phyloP scores from a whole-genome alignment of 352 stramenopile genomes.

The Globisporangium barbulae region DNA sequence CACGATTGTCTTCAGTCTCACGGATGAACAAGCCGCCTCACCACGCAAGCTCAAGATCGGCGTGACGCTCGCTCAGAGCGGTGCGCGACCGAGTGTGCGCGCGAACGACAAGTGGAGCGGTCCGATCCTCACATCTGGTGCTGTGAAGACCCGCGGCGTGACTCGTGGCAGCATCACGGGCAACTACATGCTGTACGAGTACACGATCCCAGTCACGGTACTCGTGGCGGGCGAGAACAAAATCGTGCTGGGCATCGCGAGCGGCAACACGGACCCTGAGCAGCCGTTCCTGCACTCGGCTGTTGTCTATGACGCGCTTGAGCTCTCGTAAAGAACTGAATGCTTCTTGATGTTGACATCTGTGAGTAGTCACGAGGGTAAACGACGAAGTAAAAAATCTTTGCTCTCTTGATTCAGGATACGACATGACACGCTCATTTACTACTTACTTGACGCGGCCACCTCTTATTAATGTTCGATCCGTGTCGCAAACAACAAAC shows the following conservation, averaged over 20 bases:
- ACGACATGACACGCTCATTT: background rate
- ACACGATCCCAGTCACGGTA: conserved; percentile 35
- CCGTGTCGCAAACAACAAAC: background rate
- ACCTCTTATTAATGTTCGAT: background rate
- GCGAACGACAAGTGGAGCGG: conserved; percentile 44
- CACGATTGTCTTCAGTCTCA: conserved; percentile 33
- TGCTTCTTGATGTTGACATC: background rate
- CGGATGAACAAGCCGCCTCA: conserved; percentile 19
- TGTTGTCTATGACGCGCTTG: conserved; percentile 48
- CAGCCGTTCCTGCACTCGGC: conserved; percentile 39
- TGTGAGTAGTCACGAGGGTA: background rate
- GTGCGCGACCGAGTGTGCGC: conserved; percentile 24
- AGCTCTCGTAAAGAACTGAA: conserved; percentile 26
- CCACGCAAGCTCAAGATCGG: conserved; percentile 36
- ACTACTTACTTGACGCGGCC: background rate
- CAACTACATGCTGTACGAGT: conserved; percentile 55
- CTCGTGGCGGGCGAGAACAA: conserved; percentile 35
- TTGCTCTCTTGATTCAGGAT: conserved; percentile 2
- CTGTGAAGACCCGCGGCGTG: conserved; percentile 42
- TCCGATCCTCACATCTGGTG: conserved; percentile 26
- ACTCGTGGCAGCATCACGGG: conserved; percentile 39
- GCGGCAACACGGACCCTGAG: conserved; percentile 32
- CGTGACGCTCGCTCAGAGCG: conserved; percentile 32
- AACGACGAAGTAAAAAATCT: background rate
- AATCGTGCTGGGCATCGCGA: conserved; percentile 38